Evolutionary conservation across 2,329 filamentous ascomycete genomes (phyloP).

Genomic region (Macrophomina phaseolina): DNA sequence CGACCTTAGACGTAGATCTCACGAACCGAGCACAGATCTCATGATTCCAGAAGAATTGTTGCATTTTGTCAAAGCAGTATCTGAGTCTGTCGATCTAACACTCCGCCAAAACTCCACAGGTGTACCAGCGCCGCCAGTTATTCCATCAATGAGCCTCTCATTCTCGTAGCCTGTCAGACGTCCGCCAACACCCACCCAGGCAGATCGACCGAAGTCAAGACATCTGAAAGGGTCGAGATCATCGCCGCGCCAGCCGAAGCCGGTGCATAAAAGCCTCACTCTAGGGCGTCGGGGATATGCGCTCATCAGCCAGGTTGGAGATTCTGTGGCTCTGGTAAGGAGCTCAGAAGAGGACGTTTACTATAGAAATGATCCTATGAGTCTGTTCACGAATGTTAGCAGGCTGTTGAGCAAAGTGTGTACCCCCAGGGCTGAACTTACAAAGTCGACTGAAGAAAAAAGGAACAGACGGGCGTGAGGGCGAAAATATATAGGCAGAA

Average conservation of each 20-base stretch:
- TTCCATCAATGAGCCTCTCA: background rate
- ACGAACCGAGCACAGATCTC: background rate
- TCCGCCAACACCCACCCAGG: constrained; percentile 79
- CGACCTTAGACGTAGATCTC: constrained; percentile 6
- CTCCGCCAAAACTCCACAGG: background rate
- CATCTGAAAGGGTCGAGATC: constrained; percentile 79
- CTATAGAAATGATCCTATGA: constrained; percentile 96
- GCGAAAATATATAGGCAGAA: background rate
- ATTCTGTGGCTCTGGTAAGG: constrained; percentile 89
- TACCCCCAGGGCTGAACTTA: constrained; percentile 6
- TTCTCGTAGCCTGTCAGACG: constrained; percentile 76
- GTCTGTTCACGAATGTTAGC: background rate
- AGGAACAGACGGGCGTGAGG: background rate
- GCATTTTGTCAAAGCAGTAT: background rate
- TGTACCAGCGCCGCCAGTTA: background rate
- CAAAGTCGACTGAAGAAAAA: constrained; percentile 23
- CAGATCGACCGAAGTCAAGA: constrained; percentile 78
- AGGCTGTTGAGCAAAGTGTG: background rate
- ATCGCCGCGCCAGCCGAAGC: constrained; percentile 90
- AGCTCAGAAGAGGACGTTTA: constrained; percentile 92
- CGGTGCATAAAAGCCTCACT: constrained; percentile 73
- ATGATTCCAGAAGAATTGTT: too few species aligned
- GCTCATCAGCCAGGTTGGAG: constrained; percentile 90
- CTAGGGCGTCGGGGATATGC: constrained; percentile 80
- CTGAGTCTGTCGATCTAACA: background rate